phyloP scores from a whole-genome alignment of 306 rosid species.

The Quercus ilex region DNA sequence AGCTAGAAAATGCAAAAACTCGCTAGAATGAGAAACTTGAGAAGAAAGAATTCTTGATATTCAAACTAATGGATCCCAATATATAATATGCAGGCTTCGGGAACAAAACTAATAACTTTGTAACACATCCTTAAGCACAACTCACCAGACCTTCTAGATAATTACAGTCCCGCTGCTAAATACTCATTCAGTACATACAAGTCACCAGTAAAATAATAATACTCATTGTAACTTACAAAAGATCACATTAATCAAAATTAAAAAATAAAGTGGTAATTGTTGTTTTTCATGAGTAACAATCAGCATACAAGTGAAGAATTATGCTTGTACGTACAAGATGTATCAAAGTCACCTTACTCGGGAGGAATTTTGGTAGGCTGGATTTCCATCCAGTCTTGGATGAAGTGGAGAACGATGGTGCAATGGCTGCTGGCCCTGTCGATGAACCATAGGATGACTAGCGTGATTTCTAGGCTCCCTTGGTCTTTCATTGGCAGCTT shows the following conservation, averaged over 20 bases:
- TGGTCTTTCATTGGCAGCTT: conserved; percentile 45
- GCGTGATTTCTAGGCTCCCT: conserved; percentile 42
- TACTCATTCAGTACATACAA: neutral
- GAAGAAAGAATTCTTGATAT: neutral
- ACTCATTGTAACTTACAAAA: neutral
- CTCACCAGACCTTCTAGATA: neutral
- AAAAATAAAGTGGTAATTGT: neutral
- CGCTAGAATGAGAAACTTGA: neutral
- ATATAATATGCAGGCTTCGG: neutral
- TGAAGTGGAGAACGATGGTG: conserved; percentile 65
- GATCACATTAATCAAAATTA: neutral
- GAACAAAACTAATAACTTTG: neutral
- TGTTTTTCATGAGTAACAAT: neutral
- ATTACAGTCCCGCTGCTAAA: conserved; percentile 12
- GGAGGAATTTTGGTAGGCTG: conserved; percentile 26
- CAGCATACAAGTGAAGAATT: too few species aligned
- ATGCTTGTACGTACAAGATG: neutral
- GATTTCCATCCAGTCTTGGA: conserved; percentile 21
- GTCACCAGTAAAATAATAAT: neutral
- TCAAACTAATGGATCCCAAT: neutral
- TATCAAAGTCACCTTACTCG: neutral
- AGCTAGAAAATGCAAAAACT: neutral
- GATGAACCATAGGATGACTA: conserved; percentile 30
- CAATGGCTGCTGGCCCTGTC: conserved; percentile 37
- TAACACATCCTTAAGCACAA: neutral